Conservation (phyloP, 2,329 filamentous ascomycete species). For the Akanthomyces uredinophilus region DNA sequence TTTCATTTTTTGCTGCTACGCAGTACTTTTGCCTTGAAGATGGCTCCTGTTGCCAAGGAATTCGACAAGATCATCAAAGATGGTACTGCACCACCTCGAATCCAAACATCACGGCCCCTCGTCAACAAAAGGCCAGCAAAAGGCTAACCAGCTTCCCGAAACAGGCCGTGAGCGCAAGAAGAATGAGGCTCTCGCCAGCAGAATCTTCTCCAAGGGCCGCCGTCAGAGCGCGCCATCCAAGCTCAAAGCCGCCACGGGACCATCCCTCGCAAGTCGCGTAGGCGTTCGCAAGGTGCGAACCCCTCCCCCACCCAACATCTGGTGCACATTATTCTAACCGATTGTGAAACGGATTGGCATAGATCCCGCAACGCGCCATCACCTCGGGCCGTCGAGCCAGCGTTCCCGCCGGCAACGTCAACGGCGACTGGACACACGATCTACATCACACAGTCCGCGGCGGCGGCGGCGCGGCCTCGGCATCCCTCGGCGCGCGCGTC, state of each 20-base stretch:
- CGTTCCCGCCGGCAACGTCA: slow-evolving; percentile 48
- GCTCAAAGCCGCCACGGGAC: slow-evolving; percentile 40
- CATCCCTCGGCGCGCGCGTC: slow-evolving; percentile 44
- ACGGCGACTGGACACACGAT: slow-evolving; percentile 68
- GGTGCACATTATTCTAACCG: neutral
- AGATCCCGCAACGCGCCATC: slow-evolving; percentile 20
- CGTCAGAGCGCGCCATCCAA: slow-evolving; percentile 50
- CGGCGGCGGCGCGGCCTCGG: slow-evolving; percentile 21
- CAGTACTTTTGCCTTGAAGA: neutral
- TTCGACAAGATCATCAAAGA: slow-evolving; percentile 19
- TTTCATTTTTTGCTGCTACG: neutral
- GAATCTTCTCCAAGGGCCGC: slow-evolving; percentile 62
- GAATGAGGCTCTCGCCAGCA: slow-evolving; percentile 65
- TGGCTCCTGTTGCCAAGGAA: slow-evolving; percentile 16
- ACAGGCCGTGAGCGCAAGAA: slow-evolving; percentile 64
- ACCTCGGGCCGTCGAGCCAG: slow-evolving; percentile 27
- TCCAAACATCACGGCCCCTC: neutral
- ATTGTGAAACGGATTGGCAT: neutral
- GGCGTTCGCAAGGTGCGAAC: slow-evolving; percentile 63
- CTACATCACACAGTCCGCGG: slow-evolving; percentile 48
- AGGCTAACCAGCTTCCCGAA: neutral
- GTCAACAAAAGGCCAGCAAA: neutral
- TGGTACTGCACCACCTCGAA: slow-evolving; percentile 1
- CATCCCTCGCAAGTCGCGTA: slow-evolving; percentile 65
- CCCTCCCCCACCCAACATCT: too few species aligned